A percentile compares a stretch with the other conserved stretches of the same genome.
Conservation (phyloP, 2,329 filamentous ascomycete genomes). For the Beauveria sp. region DNA sequence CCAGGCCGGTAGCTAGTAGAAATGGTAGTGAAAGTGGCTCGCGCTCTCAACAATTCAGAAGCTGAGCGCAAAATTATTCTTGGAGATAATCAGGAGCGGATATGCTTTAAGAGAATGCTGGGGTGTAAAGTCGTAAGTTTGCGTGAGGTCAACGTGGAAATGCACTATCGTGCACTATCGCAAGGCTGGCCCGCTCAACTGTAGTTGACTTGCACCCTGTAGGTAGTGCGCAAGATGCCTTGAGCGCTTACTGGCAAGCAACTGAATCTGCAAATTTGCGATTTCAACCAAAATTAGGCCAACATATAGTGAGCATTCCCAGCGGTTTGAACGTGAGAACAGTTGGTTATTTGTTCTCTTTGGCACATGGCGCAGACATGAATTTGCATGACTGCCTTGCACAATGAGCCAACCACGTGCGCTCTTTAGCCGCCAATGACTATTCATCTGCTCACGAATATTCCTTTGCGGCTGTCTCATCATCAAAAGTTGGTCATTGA, state of each 20-base stretch:
- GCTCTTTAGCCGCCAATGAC: not conserved
- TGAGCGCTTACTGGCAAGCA: not conserved
- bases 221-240: too few relatives aligned
- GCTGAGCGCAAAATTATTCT: not conserved
- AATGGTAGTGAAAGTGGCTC: not conserved
- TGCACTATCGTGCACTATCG: not conserved
- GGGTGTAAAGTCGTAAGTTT: not conserved
- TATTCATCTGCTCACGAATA: not conserved
- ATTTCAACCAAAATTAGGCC: not conserved
- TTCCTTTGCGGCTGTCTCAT: not conserved
- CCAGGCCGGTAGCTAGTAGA: not conserved
- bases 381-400: not conserved
- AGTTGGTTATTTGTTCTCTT: not conserved
- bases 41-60: not conserved
- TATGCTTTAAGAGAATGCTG: not conserved
- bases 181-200: not conserved
- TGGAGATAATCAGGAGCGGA: not conserved
- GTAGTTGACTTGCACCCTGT: too few relatives aligned
- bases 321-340: not conserved
- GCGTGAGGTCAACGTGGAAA: not conserved
- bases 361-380: not conserved
- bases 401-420: not conserved
- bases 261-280: not conserved
- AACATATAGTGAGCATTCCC: not conserved
- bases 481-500: not conserved